Conservation (phyloP, 306 rosid genomes). For the Acacia crassicarpa region DNA sequence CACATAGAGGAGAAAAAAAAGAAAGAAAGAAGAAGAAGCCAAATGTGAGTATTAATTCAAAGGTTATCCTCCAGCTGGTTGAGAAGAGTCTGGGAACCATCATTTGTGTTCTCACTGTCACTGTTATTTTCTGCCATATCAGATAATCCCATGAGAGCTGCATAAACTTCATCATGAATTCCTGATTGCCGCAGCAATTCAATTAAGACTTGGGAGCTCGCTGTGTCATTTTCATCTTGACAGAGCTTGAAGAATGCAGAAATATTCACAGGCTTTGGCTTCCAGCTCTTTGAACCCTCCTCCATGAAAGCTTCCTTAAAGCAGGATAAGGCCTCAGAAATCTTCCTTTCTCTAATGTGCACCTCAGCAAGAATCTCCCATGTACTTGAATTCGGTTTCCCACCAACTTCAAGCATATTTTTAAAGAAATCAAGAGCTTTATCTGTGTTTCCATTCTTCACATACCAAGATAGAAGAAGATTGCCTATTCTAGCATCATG, state of each 20-base stretch:
- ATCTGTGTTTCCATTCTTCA: conserved; percentile 49
- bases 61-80: conserved; percentile 47
- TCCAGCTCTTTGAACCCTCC: conserved; percentile 68
- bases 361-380: conserved; percentile 89
- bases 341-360: conserved; percentile 50
- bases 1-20: background rate
- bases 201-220: conserved; percentile 50
- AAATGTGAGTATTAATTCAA: conserved; percentile 30
- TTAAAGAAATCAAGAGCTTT: conserved; percentile 61
- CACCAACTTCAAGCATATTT: conserved; percentile 60
- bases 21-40: background rate
- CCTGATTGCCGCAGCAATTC: conserved; percentile 62
- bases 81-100: conserved; percentile 58
- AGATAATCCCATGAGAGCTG: conserved; percentile 54
- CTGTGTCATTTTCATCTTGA: conserved; percentile 40
- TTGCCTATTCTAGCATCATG: conserved; percentile 85
- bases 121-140: conserved; percentile 22
- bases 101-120: conserved; percentile 35
- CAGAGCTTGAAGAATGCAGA: conserved; percentile 7
- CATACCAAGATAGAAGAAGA: conserved; percentile 63
- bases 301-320: conserved; percentile 73
- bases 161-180: conserved; percentile 47
- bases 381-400: conserved; percentile 72
- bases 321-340: conserved; percentile 64
- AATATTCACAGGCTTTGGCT: conserved; percentile 59